Evolutionary conservation across 495 filamentous ascomycete genomes (phyloP).

Genomic region (Neurospora sp.): DNA sequence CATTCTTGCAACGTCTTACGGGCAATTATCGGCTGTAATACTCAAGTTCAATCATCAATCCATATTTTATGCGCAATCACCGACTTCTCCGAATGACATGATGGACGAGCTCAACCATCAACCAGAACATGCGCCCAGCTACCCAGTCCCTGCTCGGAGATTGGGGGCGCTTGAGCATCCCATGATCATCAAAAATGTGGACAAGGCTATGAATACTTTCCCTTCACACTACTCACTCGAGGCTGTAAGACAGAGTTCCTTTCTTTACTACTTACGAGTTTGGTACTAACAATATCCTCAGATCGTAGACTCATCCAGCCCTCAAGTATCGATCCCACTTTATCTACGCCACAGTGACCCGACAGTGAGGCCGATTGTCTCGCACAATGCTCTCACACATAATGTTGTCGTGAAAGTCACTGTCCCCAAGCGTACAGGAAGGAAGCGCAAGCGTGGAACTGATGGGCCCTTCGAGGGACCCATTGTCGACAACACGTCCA

Average conservation of each 20-base stretch:
- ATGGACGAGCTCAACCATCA: neutral
- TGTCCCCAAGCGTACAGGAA: slow-evolving; percentile 74
- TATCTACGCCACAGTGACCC: slow-evolving; percentile 70
- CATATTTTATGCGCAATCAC: neutral
- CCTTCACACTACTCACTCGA: slow-evolving; percentile 55
- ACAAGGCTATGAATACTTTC: slow-evolving; percentile 71
- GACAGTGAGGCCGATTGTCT: slow-evolving; percentile 61
- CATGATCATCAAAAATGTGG: slow-evolving; percentile 68
- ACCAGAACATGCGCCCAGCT: slow-evolving; percentile 25
- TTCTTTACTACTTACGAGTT: neutral
- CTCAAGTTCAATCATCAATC: neutral
- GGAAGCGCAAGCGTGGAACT: slow-evolving; percentile 69
- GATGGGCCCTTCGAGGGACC: slow-evolving; percentile 49
- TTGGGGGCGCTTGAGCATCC: slow-evolving; percentile 84
- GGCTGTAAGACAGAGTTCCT: slow-evolving; percentile 42
- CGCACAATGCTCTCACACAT: slow-evolving; percentile 57
- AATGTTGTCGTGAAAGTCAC: slow-evolving; percentile 81
- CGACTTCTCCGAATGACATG: neutral
- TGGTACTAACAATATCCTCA: slow-evolving; percentile 6
- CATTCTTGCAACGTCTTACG: neutral
- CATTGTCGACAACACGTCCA: neutral
- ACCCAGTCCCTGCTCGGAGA: slow-evolving; percentile 47
- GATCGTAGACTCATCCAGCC: slow-evolving; percentile 27
- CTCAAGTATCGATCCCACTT: slow-evolving; percentile 42
- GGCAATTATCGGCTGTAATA: neutral